Evolutionary conservation across 2,329 filamentous ascomycete species (phyloP), one percentile per base, ranked within the genome.

Genomic region (Penicillium aurantiogriseum): DNA sequence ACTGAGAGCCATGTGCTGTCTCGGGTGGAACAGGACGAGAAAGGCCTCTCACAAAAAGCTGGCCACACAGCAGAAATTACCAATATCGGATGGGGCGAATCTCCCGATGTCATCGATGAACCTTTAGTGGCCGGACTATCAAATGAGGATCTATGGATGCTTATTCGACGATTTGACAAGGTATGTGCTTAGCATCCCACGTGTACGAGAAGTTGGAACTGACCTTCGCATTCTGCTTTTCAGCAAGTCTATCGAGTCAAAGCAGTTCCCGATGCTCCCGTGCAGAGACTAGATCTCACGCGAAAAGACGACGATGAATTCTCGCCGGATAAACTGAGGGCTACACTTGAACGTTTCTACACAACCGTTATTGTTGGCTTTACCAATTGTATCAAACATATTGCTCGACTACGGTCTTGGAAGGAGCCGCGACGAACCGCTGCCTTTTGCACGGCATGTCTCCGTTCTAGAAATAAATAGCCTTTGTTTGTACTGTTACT

Each of bases 261-360:
- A 70, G 85, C 88, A 29, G 84, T 87, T 9, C 76, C 81, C 0
- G 72, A 81, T 47, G 74, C 84, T 8, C 80, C 84, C 1, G 81
- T 88, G 1, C 89, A 88, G 6, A 85, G 86, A 15, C 77, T 96
- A 38, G 91, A 95, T 71, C 81, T 95, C 57, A 91, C 92, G 64
- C 88, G 91, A 55, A 87, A 90, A 5, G 88, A 92, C 39, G 87
- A 93, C 53, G 90, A 94, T 63, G 88, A 92, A 56, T 94, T 94
- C 71, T 90, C 88, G 0, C 90, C 91, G 0, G 90, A 94, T 68
- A 94, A 94, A 75, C 78, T 95, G 44, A 83, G 91, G 11, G 85
- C 87, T 2, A 91, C 89, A 52, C 71, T 94, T 4, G 91, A 95
- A 74, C 81, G 91, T 15, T 77, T 94, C 11, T 95, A 95, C 71